These are phyloP conservation scores for Papiliotrema terrestris DNA, from an alignment of 1,284 basidiomycete genomes.

Conservation along the genomic window DNA sequence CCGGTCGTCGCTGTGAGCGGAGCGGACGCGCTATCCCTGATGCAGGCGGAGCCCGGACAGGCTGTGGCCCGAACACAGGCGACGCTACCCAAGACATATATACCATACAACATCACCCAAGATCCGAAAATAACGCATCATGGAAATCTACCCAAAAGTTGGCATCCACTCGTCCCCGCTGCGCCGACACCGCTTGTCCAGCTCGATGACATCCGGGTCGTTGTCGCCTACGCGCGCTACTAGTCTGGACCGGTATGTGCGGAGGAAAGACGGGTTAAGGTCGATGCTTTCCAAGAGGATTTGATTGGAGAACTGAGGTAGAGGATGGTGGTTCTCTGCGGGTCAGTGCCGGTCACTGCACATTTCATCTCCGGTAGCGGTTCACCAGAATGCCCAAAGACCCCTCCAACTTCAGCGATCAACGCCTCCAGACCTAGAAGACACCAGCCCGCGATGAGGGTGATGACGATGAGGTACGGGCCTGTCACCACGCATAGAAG, in stretches of 20 bases:
- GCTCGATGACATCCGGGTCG: conserved; percentile 28
- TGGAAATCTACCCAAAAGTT: conserved; percentile 7
- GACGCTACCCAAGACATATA: not conserved
- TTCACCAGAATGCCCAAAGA: conserved; percentile 39
- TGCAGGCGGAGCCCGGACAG: too few relatives aligned
- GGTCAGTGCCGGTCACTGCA: conserved; percentile 2
- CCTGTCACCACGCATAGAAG: conserved; percentile 34
- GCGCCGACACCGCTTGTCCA: conserved; percentile 29
- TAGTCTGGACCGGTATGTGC: conserved; percentile 34
- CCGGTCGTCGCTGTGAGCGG: too few relatives aligned
- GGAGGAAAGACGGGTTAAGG: conserved; percentile 34
- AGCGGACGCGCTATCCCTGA: too few relatives aligned
- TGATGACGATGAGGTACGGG: conserved; percentile 29
- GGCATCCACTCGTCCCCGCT: conserved; percentile 39
- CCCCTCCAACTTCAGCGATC: conserved; percentile 39
- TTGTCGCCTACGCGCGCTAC: conserved; percentile 30
- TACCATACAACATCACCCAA: not conserved
- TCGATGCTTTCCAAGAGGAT: conserved; percentile 44
- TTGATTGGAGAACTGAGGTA: conserved; percentile 33
- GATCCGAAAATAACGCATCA: not conserved
- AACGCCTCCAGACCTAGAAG: conserved; percentile 42
- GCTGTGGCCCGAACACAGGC: too few relatives aligned
- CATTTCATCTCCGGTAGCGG: not conserved
- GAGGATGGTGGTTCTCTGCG: conserved; percentile 41
- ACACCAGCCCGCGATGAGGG: conserved; percentile 42